phyloP scores from a whole-genome alignment of 768 basidiomycete genomes.

The Xanthoconium stramineum region DNA sequence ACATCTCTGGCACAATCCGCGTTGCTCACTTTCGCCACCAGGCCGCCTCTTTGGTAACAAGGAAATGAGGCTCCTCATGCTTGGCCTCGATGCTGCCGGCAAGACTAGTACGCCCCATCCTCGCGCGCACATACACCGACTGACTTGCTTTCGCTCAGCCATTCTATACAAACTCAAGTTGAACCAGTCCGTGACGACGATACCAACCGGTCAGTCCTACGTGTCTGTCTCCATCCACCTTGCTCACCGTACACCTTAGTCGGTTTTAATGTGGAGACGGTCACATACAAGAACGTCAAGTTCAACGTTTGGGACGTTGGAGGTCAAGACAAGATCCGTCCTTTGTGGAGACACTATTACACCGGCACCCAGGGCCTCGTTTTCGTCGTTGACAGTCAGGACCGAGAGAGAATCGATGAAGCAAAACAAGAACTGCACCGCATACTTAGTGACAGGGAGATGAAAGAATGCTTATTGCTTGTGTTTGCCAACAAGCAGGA shows the following conservation, averaged over 20 bases:
- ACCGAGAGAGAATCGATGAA: slow-evolving; percentile 93
- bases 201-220: slow-evolving; percentile 73
- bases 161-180: slow-evolving; percentile 99
- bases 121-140: neutral
- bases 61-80: slow-evolving; percentile 97
- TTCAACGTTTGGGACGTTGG: slow-evolving; percentile 97
- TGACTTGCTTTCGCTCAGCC: slow-evolving; percentile 46
- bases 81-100: slow-evolving; percentile 96
- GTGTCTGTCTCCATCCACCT: neutral
- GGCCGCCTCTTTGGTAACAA: slow-evolving; percentile 97
- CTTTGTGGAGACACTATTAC: slow-evolving; percentile 98
- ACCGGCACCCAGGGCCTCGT: slow-evolving; percentile 98
- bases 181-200: slow-evolving; percentile 98
- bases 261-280: slow-evolving; percentile 99
- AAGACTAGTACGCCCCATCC: slow-evolving; percentile 80
- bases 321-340: slow-evolving; percentile 99
- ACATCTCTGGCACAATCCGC: neutral
- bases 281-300: slow-evolving; percentile 98
- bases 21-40: slow-evolving; percentile 30
- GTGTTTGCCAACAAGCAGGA: slow-evolving; percentile 99
- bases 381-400: slow-evolving; percentile 96
- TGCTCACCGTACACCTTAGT: slow-evolving; percentile 44
- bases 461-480: slow-evolving; percentile 94
- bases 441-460: slow-evolving; percentile 94
- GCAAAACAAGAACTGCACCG: slow-evolving; percentile 94